Conservation (phyloP, 2,329 filamentous ascomycete species). For the Septoria petroselini region DNA sequence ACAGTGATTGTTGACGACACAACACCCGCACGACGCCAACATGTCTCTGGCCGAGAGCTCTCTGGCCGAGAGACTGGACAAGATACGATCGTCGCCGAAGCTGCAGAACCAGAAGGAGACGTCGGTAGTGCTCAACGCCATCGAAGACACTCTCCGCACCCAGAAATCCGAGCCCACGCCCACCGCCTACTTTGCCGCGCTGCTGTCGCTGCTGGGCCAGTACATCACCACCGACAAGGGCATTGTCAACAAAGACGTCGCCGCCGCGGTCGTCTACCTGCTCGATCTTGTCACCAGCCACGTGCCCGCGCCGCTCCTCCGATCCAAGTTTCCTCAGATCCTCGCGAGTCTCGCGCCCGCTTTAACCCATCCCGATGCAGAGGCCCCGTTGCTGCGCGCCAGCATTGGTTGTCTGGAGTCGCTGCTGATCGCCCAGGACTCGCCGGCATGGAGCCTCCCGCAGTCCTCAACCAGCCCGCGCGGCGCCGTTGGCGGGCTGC, state of each 20-base stretch:
- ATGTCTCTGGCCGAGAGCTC: slow-evolving; percentile 79
- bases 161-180: slow-evolving; percentile 79
- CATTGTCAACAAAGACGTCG: slow-evolving; percentile 74
- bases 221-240: slow-evolving; percentile 62
- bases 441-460: slow-evolving; percentile 80
- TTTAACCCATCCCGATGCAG: slow-evolving; percentile 73
- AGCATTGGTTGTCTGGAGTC: slow-evolving; percentile 93
- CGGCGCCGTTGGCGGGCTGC: slow-evolving; percentile 78
- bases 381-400: slow-evolving; percentile 79
- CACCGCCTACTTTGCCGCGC: slow-evolving; percentile 93
- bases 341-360: slow-evolving; percentile 81
- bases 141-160: slow-evolving; percentile 88
- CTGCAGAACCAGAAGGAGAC: slow-evolving; percentile 93
- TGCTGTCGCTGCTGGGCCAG: slow-evolving; percentile 81
- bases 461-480: slow-evolving; percentile 80
- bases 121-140: slow-evolving; percentile 79
- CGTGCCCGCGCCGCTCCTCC: slow-evolving; percentile 79
- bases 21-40: slow-evolving; percentile 17
- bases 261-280: slow-evolving; percentile 86
- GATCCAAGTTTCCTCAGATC: slow-evolving; percentile 93
- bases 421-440: slow-evolving; percentile 85
- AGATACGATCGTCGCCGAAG: slow-evolving; percentile 88
- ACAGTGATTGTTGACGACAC: too few species aligned
- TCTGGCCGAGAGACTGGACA: slow-evolving; percentile 88
- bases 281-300: slow-evolving; percentile 87